phyloP scores from a whole-genome alignment of 805 yeast genomes.

The Myxozyma mucilagina region DNA sequence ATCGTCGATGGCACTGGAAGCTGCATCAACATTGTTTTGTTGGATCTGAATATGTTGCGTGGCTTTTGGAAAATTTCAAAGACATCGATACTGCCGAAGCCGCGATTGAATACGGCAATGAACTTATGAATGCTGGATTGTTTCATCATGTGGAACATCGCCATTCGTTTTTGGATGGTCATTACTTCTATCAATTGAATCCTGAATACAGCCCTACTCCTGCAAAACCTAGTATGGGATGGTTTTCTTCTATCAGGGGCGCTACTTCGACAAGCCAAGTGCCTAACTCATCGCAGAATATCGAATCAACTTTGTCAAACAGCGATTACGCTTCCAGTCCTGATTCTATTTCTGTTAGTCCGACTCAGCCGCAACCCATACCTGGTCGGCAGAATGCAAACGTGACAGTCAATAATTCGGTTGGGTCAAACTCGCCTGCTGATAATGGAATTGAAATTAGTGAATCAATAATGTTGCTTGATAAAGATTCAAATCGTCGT shows the following conservation, averaged over 20 bases:
- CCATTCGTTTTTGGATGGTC: constrained; percentile 88
- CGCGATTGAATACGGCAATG: constrained; percentile 78
- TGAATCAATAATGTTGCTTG: constrained; percentile 27
- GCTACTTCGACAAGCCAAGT: constrained; percentile 3
- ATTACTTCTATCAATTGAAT: constrained; percentile 77
- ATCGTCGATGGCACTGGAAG: constrained; percentile 89
- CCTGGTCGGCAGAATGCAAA: neutral
- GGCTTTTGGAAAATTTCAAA: constrained; percentile 76
- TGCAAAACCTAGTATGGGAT: constrained; percentile 7
- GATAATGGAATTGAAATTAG: constrained; percentile 9
- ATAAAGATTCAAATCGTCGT: constrained; percentile 16
- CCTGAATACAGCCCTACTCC: constrained; percentile 47
- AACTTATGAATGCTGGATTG: constrained; percentile 67
- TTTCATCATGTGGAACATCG: constrained; percentile 80
- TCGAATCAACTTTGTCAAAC: constrained; percentile 1
- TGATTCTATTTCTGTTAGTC: neutral
- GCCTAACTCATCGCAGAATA: neutral
- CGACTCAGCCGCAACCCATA: constrained; percentile 7
- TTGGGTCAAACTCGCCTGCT: neutral
- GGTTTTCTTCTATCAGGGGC: constrained; percentile 28
- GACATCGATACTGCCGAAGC: constrained; percentile 82
- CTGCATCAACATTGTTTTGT: constrained; percentile 73
- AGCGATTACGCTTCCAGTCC: constrained; percentile 8
- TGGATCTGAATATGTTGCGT: constrained; percentile 81
- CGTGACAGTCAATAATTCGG: neutral